Base-by-base conservation (phyloP, 208 protist species). In the Wallacemonas rigidus region DNA sequence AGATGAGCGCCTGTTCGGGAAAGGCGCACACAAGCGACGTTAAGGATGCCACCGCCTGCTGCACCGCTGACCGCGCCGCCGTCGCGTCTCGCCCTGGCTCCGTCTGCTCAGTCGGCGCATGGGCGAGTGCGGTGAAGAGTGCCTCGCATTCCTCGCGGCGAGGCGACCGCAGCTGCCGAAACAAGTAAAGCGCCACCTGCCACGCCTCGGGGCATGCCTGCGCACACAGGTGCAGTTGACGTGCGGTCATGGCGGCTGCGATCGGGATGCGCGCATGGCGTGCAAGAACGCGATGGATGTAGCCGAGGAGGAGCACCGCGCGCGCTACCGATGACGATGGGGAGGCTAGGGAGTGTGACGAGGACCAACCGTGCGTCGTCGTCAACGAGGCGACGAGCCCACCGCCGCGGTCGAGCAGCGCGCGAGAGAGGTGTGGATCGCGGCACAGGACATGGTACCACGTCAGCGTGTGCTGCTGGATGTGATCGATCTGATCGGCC, bases 121-220 rank as follows among this genome's bases (percentile, higher is more conserved):
- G 60, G 3, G 60, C 38, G 15, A 65, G 60, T n/a, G 40, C 3
- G 12, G 60, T 51, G 43, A 65, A 65, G 60, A 45, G 26, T 4
- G 60, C 60, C 45, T 53, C 64, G 1, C 88, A 80, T 72, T 93
- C 90, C 58, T 72, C 67, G 38, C 75, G 48, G 0, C 73, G 88
- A 0, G 90, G 90, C 0, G 62, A 45, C 2, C 77, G 82, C 50
- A 95, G 77, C 40, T 76, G 57, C 9, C 72, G 76, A 44, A 92
- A 92, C 54, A 91, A 82, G 70, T 82, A 75, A 1, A 93, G 69
- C 35, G 86, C 90, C 11, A 74, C 71, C 38, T 38, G 50, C 79
- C 77, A 88, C 60, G 91, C 85, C 17, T 45, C 47, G 2, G 80
- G 15, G 39, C 43, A 65, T 3, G 38, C 15, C 1, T 64, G 50